Evolutionary conservation across 495 filamentous ascomycete species (phyloP).

Genomic region (Aspergillus leporis): DNA sequence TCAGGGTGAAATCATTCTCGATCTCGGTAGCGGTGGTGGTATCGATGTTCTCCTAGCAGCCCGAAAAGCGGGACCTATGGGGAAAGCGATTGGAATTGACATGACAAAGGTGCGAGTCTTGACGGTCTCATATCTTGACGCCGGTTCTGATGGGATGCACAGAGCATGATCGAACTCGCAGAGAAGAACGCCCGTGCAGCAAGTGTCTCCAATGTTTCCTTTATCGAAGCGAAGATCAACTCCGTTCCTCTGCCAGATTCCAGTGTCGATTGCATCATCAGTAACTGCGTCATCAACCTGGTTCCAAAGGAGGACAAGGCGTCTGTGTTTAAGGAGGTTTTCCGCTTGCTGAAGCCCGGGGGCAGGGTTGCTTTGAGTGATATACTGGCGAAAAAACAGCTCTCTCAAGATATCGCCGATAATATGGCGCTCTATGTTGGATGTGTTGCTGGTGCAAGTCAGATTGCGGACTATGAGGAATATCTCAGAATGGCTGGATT

Average conservation of each 20-base stretch:
- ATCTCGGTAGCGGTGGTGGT: constrained; percentile 60
- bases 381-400: constrained; percentile 55
- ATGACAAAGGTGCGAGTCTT: constrained; percentile 55
- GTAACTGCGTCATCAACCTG: constrained; percentile 64
- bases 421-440: constrained; percentile 58
- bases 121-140: not conserved
- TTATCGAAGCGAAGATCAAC: constrained; percentile 53
- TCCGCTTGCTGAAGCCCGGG: constrained; percentile 59
- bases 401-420: constrained; percentile 49
- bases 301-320: constrained; percentile 55
- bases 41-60: constrained; percentile 63
- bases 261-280: constrained; percentile 57
- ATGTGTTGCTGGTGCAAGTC: constrained; percentile 60
- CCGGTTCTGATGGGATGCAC: not conserved
- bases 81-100: constrained; percentile 59
- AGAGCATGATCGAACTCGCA: constrained; percentile 58
- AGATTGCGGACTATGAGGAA: constrained; percentile 53
- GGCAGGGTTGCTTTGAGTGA: constrained; percentile 67
- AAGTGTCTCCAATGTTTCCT: constrained; percentile 39
- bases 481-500: constrained; percentile 55
- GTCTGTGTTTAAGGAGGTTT: constrained; percentile 58
- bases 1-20: constrained; percentile 59
- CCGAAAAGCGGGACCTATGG: constrained; percentile 49
- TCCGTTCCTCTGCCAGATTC: constrained; percentile 37
- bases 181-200: constrained; percentile 29